Percentiles rank a stretch among this genome's conserved stretches.
phyloP scores from a whole-genome alignment of 768 basidiomycete genomes.

The Lactarius vividus region DNA sequence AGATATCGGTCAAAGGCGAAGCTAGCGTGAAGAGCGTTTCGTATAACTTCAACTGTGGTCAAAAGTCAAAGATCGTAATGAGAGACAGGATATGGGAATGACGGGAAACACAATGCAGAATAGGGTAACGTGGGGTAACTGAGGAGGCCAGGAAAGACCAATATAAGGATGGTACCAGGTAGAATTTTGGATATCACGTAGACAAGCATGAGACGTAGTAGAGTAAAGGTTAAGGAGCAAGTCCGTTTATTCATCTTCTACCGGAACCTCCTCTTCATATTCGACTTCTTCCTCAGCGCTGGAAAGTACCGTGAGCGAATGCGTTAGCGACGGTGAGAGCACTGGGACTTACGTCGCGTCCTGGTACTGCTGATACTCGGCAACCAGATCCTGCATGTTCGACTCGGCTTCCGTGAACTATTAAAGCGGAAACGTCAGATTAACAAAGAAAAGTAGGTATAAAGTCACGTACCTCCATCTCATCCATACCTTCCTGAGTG shows the following conservation, averaged over 20 bases:
- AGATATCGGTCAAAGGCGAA: background rate
- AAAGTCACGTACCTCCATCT: constrained; percentile 68
- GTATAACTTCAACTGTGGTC: constrained; percentile 24
- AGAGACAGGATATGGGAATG: constrained; percentile 15
- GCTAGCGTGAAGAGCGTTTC: constrained; percentile 20
- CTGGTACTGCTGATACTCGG: constrained; percentile 97
- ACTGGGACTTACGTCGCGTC: constrained; percentile 76
- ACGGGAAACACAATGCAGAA: constrained; percentile 26
- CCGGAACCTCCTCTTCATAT: constrained; percentile 75
- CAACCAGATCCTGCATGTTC: constrained; percentile 98
- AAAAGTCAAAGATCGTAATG: constrained; percentile 21
- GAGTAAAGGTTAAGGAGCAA: constrained; percentile 2
- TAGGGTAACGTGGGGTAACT: constrained; percentile 28
- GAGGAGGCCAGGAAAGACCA: constrained; percentile 18
- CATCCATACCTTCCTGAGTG: constrained; percentile 99
- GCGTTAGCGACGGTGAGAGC: background rate
- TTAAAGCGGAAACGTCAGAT: background rate
- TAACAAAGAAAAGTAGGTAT: background rate
- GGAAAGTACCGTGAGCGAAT: constrained; percentile 25
- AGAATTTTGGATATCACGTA: constrained; percentile 29
- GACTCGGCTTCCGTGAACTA: constrained; percentile 97
- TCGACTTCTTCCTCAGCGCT: constrained; percentile 87
- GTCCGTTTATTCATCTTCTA: constrained; percentile 53
- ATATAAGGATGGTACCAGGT: constrained; percentile 29
- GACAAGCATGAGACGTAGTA: constrained; percentile 20